Percentiles rank a stretch among this genome's conserved stretches.
These are phyloP conservation scores for Oryza australiensis DNA, from an alignment of 176 grass and related monocot genomes.

Conservation along the genomic window DNA sequence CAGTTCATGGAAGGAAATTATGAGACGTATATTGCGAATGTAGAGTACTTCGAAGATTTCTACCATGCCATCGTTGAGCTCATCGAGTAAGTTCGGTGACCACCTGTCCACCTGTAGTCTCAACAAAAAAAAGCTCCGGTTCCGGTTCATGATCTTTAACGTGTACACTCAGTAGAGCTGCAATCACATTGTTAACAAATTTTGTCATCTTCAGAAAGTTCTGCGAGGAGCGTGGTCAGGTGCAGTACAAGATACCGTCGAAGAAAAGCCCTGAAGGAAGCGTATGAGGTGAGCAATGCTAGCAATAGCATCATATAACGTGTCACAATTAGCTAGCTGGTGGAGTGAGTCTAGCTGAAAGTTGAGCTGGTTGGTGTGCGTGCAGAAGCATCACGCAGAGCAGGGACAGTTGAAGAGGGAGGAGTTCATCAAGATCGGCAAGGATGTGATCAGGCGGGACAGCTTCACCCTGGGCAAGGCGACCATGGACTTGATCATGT, in stretches of 20 bases:
- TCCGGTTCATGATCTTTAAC: background rate
- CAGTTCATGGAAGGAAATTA: constrained; percentile 39
- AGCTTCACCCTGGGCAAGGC: constrained; percentile 48
- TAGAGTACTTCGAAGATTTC: constrained; percentile 40
- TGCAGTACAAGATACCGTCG: constrained; percentile 48
- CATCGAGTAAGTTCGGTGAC: constrained; percentile 46
- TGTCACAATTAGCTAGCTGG: background rate
- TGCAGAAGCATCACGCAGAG: constrained; percentile 30
- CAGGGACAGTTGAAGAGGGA: constrained; percentile 11
- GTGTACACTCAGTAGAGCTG: background rate
- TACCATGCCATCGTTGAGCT: constrained; percentile 65
- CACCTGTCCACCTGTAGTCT: background rate
- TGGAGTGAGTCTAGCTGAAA: background rate
- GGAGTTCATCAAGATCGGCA: constrained; percentile 42
- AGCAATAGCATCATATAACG: background rate
- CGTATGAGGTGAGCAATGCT: constrained; percentile 21
- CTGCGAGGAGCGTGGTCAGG: constrained; percentile 44
- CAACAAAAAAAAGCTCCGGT: background rate
- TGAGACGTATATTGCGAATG: background rate
- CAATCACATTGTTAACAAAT: background rate
- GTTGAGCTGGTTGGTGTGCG: background rate
- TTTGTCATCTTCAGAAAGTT: constrained; percentile 43
- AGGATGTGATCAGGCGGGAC: constrained; percentile 8
- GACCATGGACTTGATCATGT: background rate
- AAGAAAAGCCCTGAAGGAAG: background rate